Evolutionary conservation across 1,284 basidiomycete genomes (phyloP).

Genomic region (Rhodotorula sp.): DNA sequence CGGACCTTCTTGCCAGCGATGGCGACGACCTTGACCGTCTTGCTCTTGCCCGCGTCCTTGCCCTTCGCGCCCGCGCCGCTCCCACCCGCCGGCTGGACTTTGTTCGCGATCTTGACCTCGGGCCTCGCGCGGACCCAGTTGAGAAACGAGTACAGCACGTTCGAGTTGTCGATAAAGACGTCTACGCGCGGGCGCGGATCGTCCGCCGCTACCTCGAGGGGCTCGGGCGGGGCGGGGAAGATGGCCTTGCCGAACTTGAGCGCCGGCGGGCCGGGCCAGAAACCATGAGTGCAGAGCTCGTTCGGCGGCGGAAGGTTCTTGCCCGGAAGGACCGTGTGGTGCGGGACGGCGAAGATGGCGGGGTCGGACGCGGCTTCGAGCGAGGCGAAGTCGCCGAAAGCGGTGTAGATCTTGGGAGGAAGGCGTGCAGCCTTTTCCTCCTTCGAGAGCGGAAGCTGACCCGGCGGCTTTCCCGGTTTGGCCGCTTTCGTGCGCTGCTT

Average conservation of each 20-base stretch:
- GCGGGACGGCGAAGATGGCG: constrained; percentile 11
- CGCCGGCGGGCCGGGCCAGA: constrained; percentile 36
- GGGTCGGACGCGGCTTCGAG: constrained; percentile 4
- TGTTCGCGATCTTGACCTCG: constrained; percentile 26
- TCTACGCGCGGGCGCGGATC: constrained; percentile 31
- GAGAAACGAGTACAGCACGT: constrained; percentile 40
- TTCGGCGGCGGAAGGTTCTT: constrained; percentile 24
- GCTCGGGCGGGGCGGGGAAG: constrained; percentile 27
- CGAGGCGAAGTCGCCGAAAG: constrained; percentile 26
- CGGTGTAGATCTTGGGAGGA: constrained; percentile 23
- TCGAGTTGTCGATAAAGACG: constrained; percentile 43
- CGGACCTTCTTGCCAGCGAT: constrained; percentile 35
- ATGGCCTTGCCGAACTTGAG: constrained; percentile 26
- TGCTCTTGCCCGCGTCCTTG: constrained; percentile 10
- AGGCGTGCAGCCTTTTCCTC: constrained; percentile 28
- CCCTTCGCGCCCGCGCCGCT: not conserved
- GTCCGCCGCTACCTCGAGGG: not conserved
- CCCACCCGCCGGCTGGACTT: constrained; percentile 1
- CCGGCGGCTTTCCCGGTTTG: constrained; percentile 9
- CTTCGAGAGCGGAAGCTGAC: constrained; percentile 21
- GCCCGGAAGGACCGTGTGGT: constrained; percentile 15
- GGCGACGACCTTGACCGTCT: constrained; percentile 27
- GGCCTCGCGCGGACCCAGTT: constrained; percentile 38
- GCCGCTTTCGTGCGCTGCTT: not conserved
- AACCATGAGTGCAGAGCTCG: constrained; percentile 26